Conservation (phyloP, 306 rosid species). For the cucumber (Cucumis sativus) region Cucumber_9930_V3 NC_026655.2:3992001-3992500, state of each 20-base stretch:
- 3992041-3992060: not conserved
- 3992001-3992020: not conserved
- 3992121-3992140: not conserved
- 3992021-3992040: not conserved
- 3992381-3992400: not conserved
- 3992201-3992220: constrained; percentile 4
- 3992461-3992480: not conserved
- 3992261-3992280: constrained; percentile 66
- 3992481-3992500: not conserved
- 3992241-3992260: constrained; percentile 58
- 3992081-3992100: not conserved
- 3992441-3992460: not conserved
- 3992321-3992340: constrained; percentile 69
- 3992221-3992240: constrained; percentile 38
- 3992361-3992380: constrained; percentile 78
- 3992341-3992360: constrained; percentile 51
- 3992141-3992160: not conserved
- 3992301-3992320: constrained; percentile 51
- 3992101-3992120: not conserved
- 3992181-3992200: not conserved
- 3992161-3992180: not conserved
- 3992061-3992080: not conserved
- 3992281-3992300: constrained; percentile 71
- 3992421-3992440: not conserved
- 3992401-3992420: not conserved